Percentiles rank a stretch among this genome's conserved stretches.
Conservation (phyloP, 2,329 filamentous ascomycete genomes). For the Ophiostoma sp. region DNA sequence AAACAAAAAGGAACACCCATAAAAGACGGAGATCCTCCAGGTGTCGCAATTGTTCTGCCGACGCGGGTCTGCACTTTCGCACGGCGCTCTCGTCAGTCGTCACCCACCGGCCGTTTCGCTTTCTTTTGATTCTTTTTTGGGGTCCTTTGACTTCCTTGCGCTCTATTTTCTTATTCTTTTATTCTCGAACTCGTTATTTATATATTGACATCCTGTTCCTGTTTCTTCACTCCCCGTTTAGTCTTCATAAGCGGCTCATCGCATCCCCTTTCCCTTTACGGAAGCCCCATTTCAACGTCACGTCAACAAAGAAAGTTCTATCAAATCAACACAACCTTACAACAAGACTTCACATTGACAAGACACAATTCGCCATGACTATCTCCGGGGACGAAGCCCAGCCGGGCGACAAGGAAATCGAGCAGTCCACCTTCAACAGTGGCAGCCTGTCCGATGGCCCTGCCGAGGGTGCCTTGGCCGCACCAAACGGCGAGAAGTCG, state of each 20-base stretch:
- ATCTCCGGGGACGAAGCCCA: neutral
- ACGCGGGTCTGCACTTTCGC: neutral
- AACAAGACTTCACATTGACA: neutral
- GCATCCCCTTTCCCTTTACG: neutral
- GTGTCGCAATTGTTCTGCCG: constrained; percentile 1
- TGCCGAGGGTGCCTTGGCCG: neutral
- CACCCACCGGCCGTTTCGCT: neutral
- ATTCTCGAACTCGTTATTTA: neutral
- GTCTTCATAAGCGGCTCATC: neutral
- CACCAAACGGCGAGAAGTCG: neutral
- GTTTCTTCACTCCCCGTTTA: neutral
- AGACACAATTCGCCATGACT: neutral
- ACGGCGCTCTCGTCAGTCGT: neutral
- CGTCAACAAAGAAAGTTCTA: neutral
- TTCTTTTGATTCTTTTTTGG: neutral
- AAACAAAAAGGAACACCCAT: neutral
- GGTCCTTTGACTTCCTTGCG: neutral
- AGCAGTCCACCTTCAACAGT: neutral
- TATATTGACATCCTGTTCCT: neutral
- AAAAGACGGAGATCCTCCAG: neutral
- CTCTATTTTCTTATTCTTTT: neutral
- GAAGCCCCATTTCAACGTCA: neutral
- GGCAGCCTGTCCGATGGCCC: constrained; percentile 1
- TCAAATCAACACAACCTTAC: neutral
- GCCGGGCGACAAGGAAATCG: neutral